These are phyloP conservation scores for Tolypocladium tundrense DNA, from an alignment of 2,329 filamentous ascomycete species.

Conservation along the genomic window DNA sequence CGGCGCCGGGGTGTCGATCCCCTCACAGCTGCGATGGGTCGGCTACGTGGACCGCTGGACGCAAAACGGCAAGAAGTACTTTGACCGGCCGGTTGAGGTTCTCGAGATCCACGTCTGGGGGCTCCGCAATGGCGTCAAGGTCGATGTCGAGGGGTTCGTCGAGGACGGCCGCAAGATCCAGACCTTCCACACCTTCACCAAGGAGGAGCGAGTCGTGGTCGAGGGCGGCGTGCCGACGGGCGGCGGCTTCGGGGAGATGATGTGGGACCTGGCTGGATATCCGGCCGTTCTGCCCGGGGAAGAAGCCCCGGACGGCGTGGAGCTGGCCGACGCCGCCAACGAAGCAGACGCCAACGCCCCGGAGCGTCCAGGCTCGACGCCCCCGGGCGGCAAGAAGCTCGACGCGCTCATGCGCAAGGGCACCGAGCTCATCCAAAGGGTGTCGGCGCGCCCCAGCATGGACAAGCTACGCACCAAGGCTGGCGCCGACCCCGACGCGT, in stretches of 20 bases:
- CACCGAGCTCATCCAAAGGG: slow-evolving; percentile 23
- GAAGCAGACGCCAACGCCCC: slow-evolving; percentile 1
- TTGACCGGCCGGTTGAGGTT: slow-evolving; percentile 75
- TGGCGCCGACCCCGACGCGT: slow-evolving; percentile 3
- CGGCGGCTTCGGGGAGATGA: slow-evolving; percentile 37
- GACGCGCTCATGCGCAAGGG: slow-evolving; percentile 16
- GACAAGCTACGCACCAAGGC: slow-evolving; percentile 14
- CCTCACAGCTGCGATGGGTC: slow-evolving; percentile 81
- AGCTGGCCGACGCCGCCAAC: slow-evolving; percentile 19
- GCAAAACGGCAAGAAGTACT: slow-evolving; percentile 61
- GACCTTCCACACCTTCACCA: slow-evolving; percentile 69
- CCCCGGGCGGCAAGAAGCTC: slow-evolving; percentile 5
- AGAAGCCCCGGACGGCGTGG: slow-evolving; percentile 26
- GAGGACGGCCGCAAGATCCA: slow-evolving; percentile 87
- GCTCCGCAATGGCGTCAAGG: slow-evolving; percentile 74
- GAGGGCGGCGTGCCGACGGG: slow-evolving; percentile 43
- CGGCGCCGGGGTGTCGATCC: slow-evolving; percentile 83
- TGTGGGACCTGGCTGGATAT: slow-evolving; percentile 42
- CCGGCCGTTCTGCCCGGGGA: slow-evolving; percentile 14
- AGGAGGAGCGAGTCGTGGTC: slow-evolving; percentile 60
- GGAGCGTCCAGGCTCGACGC: neutral
- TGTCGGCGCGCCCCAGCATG: slow-evolving; percentile 11
- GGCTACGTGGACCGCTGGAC: slow-evolving; percentile 85
- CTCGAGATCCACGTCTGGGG: slow-evolving; percentile 88
- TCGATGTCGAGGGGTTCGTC: slow-evolving; percentile 73